These are phyloP conservation scores for Coemansia sp. DNA, from an alignment of 192 early-diverging fungal species.

Conservation along the genomic window DNA sequence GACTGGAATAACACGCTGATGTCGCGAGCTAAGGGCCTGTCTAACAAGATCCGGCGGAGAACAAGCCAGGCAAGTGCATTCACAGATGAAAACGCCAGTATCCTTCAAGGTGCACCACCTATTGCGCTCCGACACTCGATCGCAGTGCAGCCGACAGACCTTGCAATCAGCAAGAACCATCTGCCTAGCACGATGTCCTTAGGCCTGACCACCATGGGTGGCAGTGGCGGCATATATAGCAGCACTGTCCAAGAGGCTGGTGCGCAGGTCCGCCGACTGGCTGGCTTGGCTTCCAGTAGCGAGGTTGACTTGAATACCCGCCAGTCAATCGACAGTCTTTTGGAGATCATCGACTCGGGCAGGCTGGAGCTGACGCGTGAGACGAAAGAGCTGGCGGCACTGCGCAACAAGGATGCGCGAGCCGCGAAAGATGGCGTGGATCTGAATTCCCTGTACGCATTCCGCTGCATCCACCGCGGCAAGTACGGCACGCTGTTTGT, in stretches of 20 bases:
- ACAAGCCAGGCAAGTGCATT: neutral
- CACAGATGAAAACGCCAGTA: neutral
- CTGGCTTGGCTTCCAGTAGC: neutral
- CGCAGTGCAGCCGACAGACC: neutral
- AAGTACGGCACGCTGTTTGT: conserved; percentile 57
- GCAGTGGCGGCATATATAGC: neutral
- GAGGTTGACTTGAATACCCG: neutral
- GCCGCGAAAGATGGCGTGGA: conserved; percentile 32
- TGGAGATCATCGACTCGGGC: conserved; percentile 2
- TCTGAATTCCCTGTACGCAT: conserved; percentile 45
- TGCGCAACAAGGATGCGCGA: conserved; percentile 50
- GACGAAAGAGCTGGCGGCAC: conserved; percentile 30
- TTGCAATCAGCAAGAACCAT: neutral
- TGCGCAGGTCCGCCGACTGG: neutral
- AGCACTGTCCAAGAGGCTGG: neutral
- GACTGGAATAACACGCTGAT: conserved; percentile 16
- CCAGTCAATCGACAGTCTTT: conserved; percentile 12
- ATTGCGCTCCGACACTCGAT: conserved; percentile 15
- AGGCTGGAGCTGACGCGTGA: conserved; percentile 46
- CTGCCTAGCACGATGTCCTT: neutral
- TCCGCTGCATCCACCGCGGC: conserved; percentile 53
- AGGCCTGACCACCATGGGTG: neutral
- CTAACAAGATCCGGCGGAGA: conserved; percentile 21
- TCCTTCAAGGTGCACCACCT: neutral
- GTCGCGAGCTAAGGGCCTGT: conserved; percentile 39